Evolutionary conservation across 768 basidiomycete species (phyloP), one percentile per base, ranked within the genome.

Genomic region (Agaricus bisporus): DNA sequence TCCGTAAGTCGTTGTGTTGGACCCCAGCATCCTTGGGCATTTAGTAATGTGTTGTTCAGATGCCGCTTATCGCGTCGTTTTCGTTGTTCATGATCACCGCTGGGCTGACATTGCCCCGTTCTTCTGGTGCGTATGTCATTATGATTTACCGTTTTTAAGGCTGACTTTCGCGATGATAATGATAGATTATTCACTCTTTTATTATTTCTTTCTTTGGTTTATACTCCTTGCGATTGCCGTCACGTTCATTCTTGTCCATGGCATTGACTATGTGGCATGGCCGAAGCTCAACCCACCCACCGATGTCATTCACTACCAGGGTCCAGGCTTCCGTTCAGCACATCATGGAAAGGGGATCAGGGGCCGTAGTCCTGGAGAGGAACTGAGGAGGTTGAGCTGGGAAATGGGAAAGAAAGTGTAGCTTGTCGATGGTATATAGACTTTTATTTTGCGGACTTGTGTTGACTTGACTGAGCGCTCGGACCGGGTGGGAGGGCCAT

Each of bases 191-290:
- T 91, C 92, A 11, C 78, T 95, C 38, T 72, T 82, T 56, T 94
- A 90, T 64, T 93, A 93, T 68, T 86, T 90, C 68, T 63, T 87
- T 61, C 73, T 97, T 39, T 94, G 94, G 88, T 74, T 89, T 61
- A 60, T 76, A 29, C 64, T 94, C 41, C 70, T 91, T 42, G 64
- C 76, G 32, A 59, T 82, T 48, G 76, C 92, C 11, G 69, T 86
- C 54, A 60, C 72, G 42, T 94, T 89, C 70, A 92, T 98, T 59
- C 59, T 85, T 61, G 67, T 80, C n/a, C 80, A 95, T 68, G 95
- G 95, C 36, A 84, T 95, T 58, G 90, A 93, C 57, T 99, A 97
- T 65, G 95, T 99, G 51, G 81, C 88, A 14, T 98, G 94, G 91
- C 97, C 97, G 11, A 81, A 86, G 10, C 77, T 99, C 51, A 80